Percentiles rank a stretch among this genome's conserved stretches.
These are phyloP conservation scores for Fusarium globosum DNA, from an alignment of 2,329 filamentous ascomycete genomes.

Conservation along the genomic window DNA sequence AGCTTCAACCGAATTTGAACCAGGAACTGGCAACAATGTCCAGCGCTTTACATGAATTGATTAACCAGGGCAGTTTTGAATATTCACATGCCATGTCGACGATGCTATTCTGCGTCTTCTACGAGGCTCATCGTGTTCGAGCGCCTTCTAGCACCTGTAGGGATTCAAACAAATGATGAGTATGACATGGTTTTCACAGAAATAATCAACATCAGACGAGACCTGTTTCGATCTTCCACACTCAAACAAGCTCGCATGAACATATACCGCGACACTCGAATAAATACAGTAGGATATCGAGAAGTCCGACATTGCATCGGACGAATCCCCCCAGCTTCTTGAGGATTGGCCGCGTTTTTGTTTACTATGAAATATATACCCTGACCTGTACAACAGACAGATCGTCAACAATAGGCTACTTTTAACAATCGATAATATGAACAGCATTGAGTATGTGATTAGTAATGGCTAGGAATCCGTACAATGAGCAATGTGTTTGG, in stretches of 20 bases:
- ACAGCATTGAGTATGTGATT: not conserved
- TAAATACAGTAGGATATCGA: not conserved
- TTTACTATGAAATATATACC: not conserved
- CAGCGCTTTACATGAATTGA: not conserved
- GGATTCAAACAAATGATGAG: not conserved
- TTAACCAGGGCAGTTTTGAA: not conserved
- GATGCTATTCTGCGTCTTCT: not conserved
- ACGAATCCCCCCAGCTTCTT: not conserved
- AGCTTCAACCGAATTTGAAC: not conserved
- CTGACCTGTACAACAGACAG: not conserved
- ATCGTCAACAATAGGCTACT: not conserved
- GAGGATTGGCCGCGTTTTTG: not conserved
- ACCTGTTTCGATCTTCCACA: constrained; percentile 5
- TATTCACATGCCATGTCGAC: not conserved
- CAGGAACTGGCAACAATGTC: not conserved
- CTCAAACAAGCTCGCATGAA: constrained; percentile 4
- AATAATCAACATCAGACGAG: constrained; percentile 8
- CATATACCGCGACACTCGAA: not conserved
- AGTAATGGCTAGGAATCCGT: not conserved
- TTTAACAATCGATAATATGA: not conserved
- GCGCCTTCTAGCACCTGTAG: not conserved
- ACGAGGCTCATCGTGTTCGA: not conserved
- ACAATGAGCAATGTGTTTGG: not conserved
- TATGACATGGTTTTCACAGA: not conserved
- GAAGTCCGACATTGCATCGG: not conserved